Evolutionary conservation across 768 basidiomycete species (phyloP).

Genomic region (Rhizopogon vesiculosus): DNA sequence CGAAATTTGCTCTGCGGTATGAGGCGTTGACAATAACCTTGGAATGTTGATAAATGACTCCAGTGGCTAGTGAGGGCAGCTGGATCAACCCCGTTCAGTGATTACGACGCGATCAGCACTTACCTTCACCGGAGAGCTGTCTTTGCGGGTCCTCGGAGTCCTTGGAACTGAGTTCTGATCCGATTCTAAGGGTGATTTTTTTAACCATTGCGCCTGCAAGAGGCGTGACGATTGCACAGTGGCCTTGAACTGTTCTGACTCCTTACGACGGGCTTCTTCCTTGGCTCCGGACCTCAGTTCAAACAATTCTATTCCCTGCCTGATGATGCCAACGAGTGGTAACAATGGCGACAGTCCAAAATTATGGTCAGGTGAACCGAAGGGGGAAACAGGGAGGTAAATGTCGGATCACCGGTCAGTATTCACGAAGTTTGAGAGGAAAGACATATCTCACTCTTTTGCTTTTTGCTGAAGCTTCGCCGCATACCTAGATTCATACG

Average conservation of each 20-base stretch:
- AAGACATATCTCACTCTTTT: slow-evolving; percentile 48
- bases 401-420: slow-evolving; percentile 15
- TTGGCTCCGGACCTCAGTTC: slow-evolving; percentile 27
- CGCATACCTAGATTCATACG: slow-evolving; percentile 53
- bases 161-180: slow-evolving; percentile 2
- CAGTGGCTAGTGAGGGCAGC: slow-evolving; percentile 54
- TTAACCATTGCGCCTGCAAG: slow-evolving; percentile 3
- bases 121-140: slow-evolving; percentile 67
- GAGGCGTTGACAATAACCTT: slow-evolving; percentile 59
- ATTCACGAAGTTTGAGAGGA: slow-evolving; percentile 7
- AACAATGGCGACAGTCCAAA: slow-evolving; percentile 1
- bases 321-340: slow-evolving; percentile 13
- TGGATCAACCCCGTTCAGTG: background rate
- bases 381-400: slow-evolving; percentile 6
- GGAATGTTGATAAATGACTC: slow-evolving; percentile 75
- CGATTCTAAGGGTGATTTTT: slow-evolving; percentile 6
- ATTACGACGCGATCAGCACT: slow-evolving; percentile 11
- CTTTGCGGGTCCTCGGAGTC: slow-evolving; percentile 37
- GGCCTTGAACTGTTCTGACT: slow-evolving; percentile 14
- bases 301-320: slow-evolving; percentile 39
- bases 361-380: background rate
- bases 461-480: slow-evolving; percentile 64
- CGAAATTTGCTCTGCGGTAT: slow-evolving; percentile 69
- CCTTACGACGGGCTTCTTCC: slow-evolving; percentile 28
- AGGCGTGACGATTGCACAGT: slow-evolving; percentile 12